Evolutionary conservation across 768 basidiomycete species (phyloP).

Genomic region (Melanogaster broomeanus): DNA sequence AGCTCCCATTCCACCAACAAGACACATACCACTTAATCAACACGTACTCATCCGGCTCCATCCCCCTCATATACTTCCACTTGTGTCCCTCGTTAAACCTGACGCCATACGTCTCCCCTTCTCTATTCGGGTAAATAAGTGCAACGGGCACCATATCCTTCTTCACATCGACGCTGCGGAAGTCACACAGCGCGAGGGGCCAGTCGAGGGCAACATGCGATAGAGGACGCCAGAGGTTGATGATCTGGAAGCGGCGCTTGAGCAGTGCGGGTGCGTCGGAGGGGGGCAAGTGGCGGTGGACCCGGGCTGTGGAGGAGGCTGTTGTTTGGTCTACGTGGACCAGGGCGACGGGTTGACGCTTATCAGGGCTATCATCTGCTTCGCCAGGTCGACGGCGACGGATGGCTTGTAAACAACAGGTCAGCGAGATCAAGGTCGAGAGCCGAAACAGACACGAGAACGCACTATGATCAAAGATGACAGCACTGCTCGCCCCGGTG

Average conservation of each 20-base stretch:
- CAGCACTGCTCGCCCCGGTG: conserved; percentile 39
- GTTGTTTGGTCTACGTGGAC: conserved; percentile 51
- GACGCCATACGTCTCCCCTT: conserved; percentile 46
- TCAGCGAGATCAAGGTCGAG: neutral
- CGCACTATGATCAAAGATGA: conserved; percentile 46
- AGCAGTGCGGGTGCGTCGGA: conserved; percentile 42
- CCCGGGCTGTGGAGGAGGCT: conserved; percentile 39
- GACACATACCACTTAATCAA: conserved; percentile 48
- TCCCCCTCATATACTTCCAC: conserved; percentile 49
- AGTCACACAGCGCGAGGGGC: conserved; percentile 53
- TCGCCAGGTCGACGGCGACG: conserved; percentile 42
- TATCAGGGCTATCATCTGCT: conserved; percentile 37
- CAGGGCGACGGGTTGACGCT: conserved; percentile 43
- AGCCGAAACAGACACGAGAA: neutral
- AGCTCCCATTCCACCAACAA: neutral
- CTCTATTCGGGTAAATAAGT: conserved; percentile 43
- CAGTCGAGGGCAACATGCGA: conserved; percentile 44
- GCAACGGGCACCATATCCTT: conserved; percentile 40
- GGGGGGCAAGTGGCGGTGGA: conserved; percentile 44
- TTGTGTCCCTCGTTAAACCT: conserved; percentile 39
- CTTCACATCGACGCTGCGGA: conserved; percentile 38
- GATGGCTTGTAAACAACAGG: conserved; percentile 43
- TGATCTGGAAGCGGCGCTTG: conserved; percentile 49
- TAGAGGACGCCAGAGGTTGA: conserved; percentile 59
- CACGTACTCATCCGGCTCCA: conserved; percentile 47